Evolutionary conservation across 169 alveolate genomes (phyloP).

Genomic region (Fabrea salina): DNA sequence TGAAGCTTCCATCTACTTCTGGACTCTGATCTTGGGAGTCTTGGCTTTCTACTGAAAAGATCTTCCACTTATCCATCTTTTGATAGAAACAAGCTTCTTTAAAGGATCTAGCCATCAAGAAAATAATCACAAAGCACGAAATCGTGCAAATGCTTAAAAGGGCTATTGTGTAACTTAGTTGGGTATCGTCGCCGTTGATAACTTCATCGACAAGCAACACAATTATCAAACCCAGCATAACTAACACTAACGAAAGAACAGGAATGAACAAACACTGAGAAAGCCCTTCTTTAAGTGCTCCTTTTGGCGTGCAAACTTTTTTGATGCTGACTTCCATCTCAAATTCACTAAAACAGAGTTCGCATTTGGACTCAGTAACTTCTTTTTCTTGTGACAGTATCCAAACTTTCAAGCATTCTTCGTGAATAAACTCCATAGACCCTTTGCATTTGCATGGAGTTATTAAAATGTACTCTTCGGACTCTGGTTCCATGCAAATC

Average conservation of each 20-base stretch:
- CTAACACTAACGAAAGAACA: neutral
- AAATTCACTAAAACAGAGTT: neutral
- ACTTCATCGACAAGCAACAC: neutral
- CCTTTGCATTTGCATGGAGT: constrained; percentile 74
- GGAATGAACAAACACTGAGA: constrained; percentile 26
- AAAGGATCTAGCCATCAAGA: neutral
- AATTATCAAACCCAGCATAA: neutral
- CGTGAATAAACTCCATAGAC: constrained; percentile 61
- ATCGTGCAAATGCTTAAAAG: constrained; percentile 5
- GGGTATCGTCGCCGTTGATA: no score
- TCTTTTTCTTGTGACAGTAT: constrained; percentile 8
- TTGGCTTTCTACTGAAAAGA: no score
- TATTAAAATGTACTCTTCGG: constrained; percentile 27
- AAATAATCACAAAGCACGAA: neutral
- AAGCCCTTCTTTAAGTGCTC: neutral
- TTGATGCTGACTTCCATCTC: constrained; percentile 20
- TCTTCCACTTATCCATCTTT: constrained; percentile 5
- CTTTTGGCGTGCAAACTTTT: neutral
- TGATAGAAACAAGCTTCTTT: constrained; percentile 3
- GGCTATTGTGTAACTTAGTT: constrained; percentile 30
- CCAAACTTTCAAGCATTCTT: constrained; percentile 54
- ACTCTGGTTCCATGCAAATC: constrained; percentile 19
- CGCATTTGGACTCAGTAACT: constrained; percentile 20
- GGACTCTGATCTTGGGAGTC: no score
- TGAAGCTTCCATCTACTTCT: no score